Conservation (phyloP, 2,329 filamentous ascomycete species). For the Penicillium thymicola region DNA sequence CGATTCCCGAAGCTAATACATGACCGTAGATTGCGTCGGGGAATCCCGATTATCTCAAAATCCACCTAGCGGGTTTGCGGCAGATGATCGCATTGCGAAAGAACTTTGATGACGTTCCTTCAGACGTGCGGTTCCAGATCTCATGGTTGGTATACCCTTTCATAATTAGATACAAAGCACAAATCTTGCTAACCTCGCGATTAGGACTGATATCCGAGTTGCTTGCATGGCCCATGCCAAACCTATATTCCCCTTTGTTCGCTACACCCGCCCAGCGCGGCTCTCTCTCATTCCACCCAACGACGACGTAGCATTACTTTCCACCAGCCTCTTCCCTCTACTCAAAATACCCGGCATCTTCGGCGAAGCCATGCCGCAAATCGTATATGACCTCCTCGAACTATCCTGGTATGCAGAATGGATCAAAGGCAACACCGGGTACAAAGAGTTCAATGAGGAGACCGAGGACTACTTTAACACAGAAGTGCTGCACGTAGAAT, state of each 20-base stretch:
- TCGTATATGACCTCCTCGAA: conserved; percentile 36
- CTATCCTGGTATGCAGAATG: conserved; percentile 39
- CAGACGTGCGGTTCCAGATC: conserved; percentile 39
- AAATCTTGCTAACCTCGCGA: conserved; percentile 4
- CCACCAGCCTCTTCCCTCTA: conserved; percentile 33
- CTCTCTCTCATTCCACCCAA: conserved; percentile 31
- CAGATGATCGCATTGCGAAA: conserved; percentile 40
- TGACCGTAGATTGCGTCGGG: conserved; percentile 35
- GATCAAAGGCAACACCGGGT: conserved; percentile 30
- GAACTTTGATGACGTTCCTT: conserved; percentile 38
- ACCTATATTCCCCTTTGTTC: conserved; percentile 40
- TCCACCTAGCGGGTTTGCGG: conserved; percentile 39
- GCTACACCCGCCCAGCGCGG: conserved; percentile 31
- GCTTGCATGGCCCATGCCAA: conserved; percentile 39
- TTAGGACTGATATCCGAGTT: conserved; percentile 41
- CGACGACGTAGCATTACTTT: conserved; percentile 30
- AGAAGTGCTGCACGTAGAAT: conserved; percentile 39
- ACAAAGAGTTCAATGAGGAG: conserved; percentile 34
- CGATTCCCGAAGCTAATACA: neutral
- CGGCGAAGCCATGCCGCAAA: conserved; percentile 28
- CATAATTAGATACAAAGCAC: neutral
- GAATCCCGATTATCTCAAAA: conserved; percentile 39
- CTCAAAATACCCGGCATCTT: conserved; percentile 37
- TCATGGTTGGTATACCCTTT: conserved; percentile 31
- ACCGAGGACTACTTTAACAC: conserved; percentile 41